Base-by-base conservation (phyloP, 129 eudicot species). In the Rutidosis leptorrhynchoides region DNA sequence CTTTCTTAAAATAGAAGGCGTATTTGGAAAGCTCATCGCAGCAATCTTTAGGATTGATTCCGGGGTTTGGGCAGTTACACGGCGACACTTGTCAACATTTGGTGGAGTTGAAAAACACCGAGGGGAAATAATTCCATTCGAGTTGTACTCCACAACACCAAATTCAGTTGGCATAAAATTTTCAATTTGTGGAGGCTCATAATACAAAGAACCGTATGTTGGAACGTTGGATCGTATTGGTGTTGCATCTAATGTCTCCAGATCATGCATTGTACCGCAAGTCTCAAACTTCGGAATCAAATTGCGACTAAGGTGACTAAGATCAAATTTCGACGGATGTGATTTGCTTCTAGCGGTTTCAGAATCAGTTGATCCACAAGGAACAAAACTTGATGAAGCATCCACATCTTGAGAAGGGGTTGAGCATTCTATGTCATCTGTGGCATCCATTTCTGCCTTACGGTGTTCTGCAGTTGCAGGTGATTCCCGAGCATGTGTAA, bases 1-100 rank as follows among this genome's bases (percentile, higher is more conserved):
- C 77, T 86, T 93, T 54, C 99, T 77, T 11, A 89, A 42, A 35
- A 93, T 93, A 46, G 99, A 86, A 65, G 99, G 99, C 9, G 95
- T 89, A 67, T 84, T 84, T 2, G 90, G 92, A 75, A 85, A 93
- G 68, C 87, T 93, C 74, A n/a, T 84, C 21, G 99, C 99, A 37
- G 99, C 99, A 64, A 82, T 83, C 80, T 57, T 86, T 79, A 93
- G 71, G 62, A 86, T 86, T 1, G 88, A 93, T 70, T 93, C 86
- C 1, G 96, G 99, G 16, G 88, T 78, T 74, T 72, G 87, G 23
- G 76, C 71, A 35, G 23, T 74, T 20, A 65, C 46, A 45, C 63
- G 71, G 17, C 78, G 53, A 70, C 89, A 55, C 62, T 80, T 85
- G 40, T 65, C 72, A 2, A 68, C 78, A 65, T 87, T 68, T 64